These are phyloP conservation scores for Piper betle DNA, from an alignment of 164 flowering plant species.

Conservation along the genomic window DNA sequence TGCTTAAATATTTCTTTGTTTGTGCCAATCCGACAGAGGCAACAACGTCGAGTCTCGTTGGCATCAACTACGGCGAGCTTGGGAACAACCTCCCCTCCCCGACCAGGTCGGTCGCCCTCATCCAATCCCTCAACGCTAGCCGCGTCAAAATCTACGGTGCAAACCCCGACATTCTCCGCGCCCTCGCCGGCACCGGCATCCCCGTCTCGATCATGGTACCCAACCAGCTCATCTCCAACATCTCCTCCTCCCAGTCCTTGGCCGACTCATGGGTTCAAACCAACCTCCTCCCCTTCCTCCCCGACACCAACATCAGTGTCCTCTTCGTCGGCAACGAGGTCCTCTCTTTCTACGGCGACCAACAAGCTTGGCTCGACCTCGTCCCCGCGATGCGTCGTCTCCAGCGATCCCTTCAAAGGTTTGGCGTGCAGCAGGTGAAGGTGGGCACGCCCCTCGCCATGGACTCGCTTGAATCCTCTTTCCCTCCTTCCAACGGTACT, in stretches of 20 bases:
- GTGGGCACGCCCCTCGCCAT: slow-evolving; percentile 76
- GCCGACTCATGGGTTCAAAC: slow-evolving; percentile 58
- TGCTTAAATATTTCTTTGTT: not conserved
- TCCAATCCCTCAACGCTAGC: slow-evolving; percentile 45
- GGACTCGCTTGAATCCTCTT: slow-evolving; percentile 57
- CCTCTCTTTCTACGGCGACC: slow-evolving; percentile 22
- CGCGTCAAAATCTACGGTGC: slow-evolving; percentile 50
- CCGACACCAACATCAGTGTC: slow-evolving; percentile 46
- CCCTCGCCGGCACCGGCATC: slow-evolving; percentile 36
- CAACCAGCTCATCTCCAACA: slow-evolving; percentile 3
- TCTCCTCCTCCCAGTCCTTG: slow-evolving; percentile 37
- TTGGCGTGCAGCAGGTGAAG: slow-evolving; percentile 37
- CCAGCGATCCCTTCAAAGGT: slow-evolving; percentile 28
- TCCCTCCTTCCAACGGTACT: slow-evolving; percentile 79
- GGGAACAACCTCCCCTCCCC: slow-evolving; percentile 81
- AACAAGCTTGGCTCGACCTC: slow-evolving; percentile 35
- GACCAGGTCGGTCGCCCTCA: slow-evolving; percentile 33
- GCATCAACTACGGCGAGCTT: slow-evolving; percentile 18
- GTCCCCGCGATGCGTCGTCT: slow-evolving; percentile 67
- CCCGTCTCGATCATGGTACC: slow-evolving; percentile 81
- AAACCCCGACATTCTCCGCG: slow-evolving; percentile 49
- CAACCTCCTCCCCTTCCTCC: slow-evolving; percentile 57
- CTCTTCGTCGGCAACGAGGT: slow-evolving; percentile 84
- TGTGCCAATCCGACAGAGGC: not conserved
- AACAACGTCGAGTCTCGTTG: not conserved